Evolutionary conservation across 805 yeast species (phyloP), one percentile per base, ranked within the genome.

Genomic region (Torulaspora delbrueckii): DNA sequence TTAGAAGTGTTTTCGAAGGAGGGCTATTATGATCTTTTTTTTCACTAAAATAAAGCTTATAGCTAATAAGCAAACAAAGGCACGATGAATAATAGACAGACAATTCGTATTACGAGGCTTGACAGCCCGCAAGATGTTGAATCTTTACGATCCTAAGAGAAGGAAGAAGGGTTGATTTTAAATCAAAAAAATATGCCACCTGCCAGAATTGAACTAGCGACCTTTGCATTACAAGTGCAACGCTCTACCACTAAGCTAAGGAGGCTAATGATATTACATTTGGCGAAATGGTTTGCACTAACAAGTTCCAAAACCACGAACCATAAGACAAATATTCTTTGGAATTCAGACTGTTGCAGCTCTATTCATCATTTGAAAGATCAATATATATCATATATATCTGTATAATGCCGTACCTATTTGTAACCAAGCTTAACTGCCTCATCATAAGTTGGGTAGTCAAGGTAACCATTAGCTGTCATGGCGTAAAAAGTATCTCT

Each of bases 171-270:
- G 10, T 7, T 31, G 8, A n/a, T 13, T 14, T 18, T 31, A 14
- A 7, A 14, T 4, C 18, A 51, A 62, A 67, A 66, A 54, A 43
- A 54, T 47, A 31, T 80, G 87, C 87, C 87, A 70, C 78, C 77
- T 82, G 85, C 84, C 87, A 81, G 88, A 81, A 80, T 82, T 81
- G 88, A 82, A 82, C 89, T 83, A 82, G 87, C 88, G 91, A 84
- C 89, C 91, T 84, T 84, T 83, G 93, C 95, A 85, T 85, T 87
- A 87, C 96, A 87, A 87, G 96, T 87, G 96, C 96, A 84, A 85
- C 95, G 95, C 95, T 86, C 93, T 87, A 86, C 96, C 96, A 85
- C 96, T 87, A 86, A 86, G 96, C 96, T 86, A 87, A 86, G 79
- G 81, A 77, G 96, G 96, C 96, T 19, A 3, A 16, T 19, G 12